These are phyloP conservation scores for Poa pratensis DNA, from an alignment of 176 grass and related monocot genomes.

Conservation along the genomic window DNA sequence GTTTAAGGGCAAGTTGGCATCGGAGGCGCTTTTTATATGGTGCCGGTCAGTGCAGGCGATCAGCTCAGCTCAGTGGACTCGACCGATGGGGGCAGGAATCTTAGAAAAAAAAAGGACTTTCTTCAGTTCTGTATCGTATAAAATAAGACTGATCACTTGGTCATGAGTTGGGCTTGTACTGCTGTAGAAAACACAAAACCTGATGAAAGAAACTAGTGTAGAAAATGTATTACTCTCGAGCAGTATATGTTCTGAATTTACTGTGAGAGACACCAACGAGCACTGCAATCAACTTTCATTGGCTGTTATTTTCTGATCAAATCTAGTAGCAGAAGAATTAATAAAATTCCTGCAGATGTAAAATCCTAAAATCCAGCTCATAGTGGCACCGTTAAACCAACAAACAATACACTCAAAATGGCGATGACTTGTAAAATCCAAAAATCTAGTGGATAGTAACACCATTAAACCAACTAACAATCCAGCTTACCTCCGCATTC, in stretches of 20 bases:
- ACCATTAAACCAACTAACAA: no score
- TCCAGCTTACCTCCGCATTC: no score
- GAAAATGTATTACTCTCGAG: no score
- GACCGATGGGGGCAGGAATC: neutral
- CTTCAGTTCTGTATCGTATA: no score
- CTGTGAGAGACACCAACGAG: neutral
- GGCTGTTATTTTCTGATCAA: neutral
- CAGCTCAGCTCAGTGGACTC: neutral
- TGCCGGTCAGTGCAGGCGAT: neutral
- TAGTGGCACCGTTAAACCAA: neutral
- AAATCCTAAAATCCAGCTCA: neutral
- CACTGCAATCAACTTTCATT: neutral
- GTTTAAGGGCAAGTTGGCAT: conserved; percentile 4
- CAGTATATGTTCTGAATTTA: no score
- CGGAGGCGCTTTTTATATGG: neutral
- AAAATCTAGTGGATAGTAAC: neutral
- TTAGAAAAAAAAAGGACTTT: neutral
- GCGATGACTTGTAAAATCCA: neutral
- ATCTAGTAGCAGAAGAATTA: neutral
- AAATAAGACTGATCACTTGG: neutral
- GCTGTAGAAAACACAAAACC: neutral
- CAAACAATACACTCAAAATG: neutral
- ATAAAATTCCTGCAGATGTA: neutral
- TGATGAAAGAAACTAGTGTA: no score
- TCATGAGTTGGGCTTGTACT: neutral